Conservation (phyloP, 139 green algal genomes). For the Tetraselmis striata region DNA sequence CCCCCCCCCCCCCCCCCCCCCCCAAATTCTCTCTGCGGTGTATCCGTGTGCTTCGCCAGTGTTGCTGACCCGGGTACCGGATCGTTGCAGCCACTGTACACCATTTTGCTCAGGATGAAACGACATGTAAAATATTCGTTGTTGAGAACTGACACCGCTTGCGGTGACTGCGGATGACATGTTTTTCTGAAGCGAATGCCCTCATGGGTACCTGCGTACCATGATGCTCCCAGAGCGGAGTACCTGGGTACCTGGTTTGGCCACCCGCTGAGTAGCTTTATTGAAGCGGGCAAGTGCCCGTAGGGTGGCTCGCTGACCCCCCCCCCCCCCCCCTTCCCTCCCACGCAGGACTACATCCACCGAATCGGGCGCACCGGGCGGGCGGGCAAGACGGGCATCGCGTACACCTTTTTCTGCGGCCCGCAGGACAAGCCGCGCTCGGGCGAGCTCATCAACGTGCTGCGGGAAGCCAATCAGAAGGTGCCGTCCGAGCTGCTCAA, state of each 20-base stretch:
- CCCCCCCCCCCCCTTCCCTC: background rate
- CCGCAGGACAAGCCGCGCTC: slow-evolving; percentile 67
- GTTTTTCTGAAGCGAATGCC: background rate
- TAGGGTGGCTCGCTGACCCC: background rate
- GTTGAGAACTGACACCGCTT: background rate
- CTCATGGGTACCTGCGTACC: no score
- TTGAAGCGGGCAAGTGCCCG: no score
- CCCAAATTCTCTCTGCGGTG: no score
- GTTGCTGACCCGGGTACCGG: no score
- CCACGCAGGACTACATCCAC: slow-evolving; percentile 87
- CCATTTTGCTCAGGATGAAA: background rate
- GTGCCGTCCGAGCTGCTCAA: slow-evolving; percentile 79
- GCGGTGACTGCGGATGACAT: background rate
- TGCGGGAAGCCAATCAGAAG: slow-evolving; percentile 65
- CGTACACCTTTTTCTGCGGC: slow-evolving; percentile 84
- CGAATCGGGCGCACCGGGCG: slow-evolving; percentile 90
- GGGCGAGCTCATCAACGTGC: slow-evolving; percentile 93
- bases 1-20: no score
- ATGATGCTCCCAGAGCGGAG: no score
- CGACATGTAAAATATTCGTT: background rate
- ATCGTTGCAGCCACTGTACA: no score
- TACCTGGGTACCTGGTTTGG: no score
- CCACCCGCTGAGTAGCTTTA: no score
- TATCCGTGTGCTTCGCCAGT: no score
- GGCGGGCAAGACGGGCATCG: slow-evolving; percentile 79